Base-by-base conservation (phyloP, 176 grass and related monocot species). In the Oryza coarctata region DNA sequence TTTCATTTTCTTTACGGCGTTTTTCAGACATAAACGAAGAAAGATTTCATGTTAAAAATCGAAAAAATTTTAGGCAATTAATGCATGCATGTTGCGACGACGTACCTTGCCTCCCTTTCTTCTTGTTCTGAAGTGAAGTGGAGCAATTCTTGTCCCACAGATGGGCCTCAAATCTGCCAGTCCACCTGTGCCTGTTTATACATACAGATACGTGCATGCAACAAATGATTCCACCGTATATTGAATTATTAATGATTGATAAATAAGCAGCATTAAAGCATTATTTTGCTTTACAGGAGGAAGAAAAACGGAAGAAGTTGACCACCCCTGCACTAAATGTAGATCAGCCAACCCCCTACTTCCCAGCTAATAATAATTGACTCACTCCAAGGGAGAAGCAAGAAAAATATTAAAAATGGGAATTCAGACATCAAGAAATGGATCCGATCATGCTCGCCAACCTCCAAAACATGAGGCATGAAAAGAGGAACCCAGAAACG, bases 121-220 rank as follows among this genome's bases (percentile, higher is more conserved):
- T 99, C 89, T 99, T 99, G 83, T 88, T 99, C 2, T 92, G 89
- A 63, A 92, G 28, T 17, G 84, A 65, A 70, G 84, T 87, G 91
- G 86, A 88, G 82, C 88, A 99, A 30, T 99, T 83, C 77, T 95
- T 99, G 79, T 99, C 93, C 97, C 97, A 99, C 30, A 99, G 83
- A 86, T 99, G 97, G 22, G 93, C 97, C 82, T 99, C 97, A 76
- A 86, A 99, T 22, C 93, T 91, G 64, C 93, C 97, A 15, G 93
- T 94, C 93, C 89, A 92, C 90, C 96, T 86, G 64, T 99, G 96
- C 89, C 96, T 99, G 41, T 60, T 55, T 3, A 66, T 39, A 27
- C 29, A 23, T 49, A 52, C 81, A 87, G n/a, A n/a, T n/a, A n/a
- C n/a, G n/a, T 76, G 66, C 76, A 92, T 79, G 88, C 80, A 79